Conservation (phyloP, 2,329 filamentous ascomycete genomes). For the Aspergillus hortae region DNA sequence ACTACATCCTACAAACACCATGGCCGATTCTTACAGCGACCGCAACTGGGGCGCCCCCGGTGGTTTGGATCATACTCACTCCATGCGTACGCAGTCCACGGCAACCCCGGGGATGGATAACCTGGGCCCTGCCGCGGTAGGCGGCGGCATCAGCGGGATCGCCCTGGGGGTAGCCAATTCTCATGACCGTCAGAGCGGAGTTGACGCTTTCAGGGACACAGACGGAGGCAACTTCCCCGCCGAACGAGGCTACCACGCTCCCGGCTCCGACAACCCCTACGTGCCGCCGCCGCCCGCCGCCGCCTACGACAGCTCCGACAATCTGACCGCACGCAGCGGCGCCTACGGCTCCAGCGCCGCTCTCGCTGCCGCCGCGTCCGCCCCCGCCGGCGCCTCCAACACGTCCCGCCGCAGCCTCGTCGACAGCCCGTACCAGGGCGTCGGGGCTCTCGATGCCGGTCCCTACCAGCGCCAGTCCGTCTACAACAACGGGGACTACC, state of each 20-base stretch:
- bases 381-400: conserved; percentile 20
- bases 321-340: conserved; percentile 33
- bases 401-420: conserved; percentile 51
- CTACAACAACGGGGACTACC: conserved; percentile 48
- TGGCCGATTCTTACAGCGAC: neutral
- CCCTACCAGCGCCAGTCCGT: conserved; percentile 62
- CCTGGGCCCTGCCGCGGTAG: conserved; percentile 57
- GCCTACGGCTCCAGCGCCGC: conserved; percentile 36
- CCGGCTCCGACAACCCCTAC: conserved; percentile 38
- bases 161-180: conserved; percentile 64
- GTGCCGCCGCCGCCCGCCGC: conserved; percentile 22
- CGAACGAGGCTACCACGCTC: conserved; percentile 33
- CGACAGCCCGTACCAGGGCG: conserved; percentile 29
- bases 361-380: conserved; percentile 30
- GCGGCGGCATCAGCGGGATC: conserved; percentile 65
- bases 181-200: conserved; percentile 61
- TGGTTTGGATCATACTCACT: conserved; percentile 23
- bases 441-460: conserved; percentile 53
- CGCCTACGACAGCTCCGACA: conserved; percentile 18
- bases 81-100: conserved; percentile 33
- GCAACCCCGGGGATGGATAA: conserved; percentile 65
- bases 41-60: conserved; percentile 4
- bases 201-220: conserved; percentile 56
- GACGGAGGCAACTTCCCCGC: conserved; percentile 24
- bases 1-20: neutral